Evolutionary conservation across 2,329 filamentous ascomycete genomes (phyloP).

Genomic region (Helminthosporium solani): DNA sequence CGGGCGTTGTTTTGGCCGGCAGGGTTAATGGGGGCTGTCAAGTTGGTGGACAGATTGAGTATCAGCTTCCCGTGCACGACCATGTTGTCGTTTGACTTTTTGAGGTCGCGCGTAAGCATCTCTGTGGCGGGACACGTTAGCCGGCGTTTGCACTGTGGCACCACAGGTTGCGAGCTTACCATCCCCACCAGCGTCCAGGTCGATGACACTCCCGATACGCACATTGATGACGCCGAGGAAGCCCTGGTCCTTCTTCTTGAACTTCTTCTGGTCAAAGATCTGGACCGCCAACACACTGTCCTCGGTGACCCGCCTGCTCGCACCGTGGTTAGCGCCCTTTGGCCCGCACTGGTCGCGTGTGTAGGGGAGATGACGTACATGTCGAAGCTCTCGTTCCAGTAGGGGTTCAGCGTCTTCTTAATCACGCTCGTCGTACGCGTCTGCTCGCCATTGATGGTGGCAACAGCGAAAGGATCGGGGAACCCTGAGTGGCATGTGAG

Average conservation of each 20-base stretch:
- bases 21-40: slow-evolving; percentile 67
- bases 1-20: slow-evolving; percentile 41
- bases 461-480: slow-evolving; percentile 95
- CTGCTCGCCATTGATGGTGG: slow-evolving; percentile 95
- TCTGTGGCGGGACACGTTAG: slow-evolving; percentile 54
- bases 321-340: slow-evolving; percentile 21
- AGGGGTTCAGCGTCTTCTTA: slow-evolving; percentile 97
- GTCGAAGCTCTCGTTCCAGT: slow-evolving; percentile 99
- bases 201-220: slow-evolving; percentile 89
- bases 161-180: slow-evolving; percentile 63
- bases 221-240: slow-evolving; percentile 98
- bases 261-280: slow-evolving; percentile 99
- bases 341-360: slow-evolving; percentile 5
- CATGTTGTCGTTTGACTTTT: slow-evolving; percentile 97
- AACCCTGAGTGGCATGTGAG: slow-evolving; percentile 66
- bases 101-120: slow-evolving; percentile 96
- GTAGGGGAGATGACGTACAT: slow-evolving; percentile 63
- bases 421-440: slow-evolving; percentile 97
- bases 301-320: slow-evolving; percentile 76
- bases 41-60: slow-evolving; percentile 91
- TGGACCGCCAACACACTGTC: slow-evolving; percentile 97
- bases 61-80: slow-evolving; percentile 98
- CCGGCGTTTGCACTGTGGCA: slow-evolving; percentile 6
- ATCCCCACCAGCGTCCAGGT: slow-evolving; percentile 84
- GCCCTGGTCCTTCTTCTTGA: slow-evolving; percentile 99